Base-by-base conservation (phyloP, 1,284 basidiomycete genomes). In the Pulchroboletus neoregius region DNA sequence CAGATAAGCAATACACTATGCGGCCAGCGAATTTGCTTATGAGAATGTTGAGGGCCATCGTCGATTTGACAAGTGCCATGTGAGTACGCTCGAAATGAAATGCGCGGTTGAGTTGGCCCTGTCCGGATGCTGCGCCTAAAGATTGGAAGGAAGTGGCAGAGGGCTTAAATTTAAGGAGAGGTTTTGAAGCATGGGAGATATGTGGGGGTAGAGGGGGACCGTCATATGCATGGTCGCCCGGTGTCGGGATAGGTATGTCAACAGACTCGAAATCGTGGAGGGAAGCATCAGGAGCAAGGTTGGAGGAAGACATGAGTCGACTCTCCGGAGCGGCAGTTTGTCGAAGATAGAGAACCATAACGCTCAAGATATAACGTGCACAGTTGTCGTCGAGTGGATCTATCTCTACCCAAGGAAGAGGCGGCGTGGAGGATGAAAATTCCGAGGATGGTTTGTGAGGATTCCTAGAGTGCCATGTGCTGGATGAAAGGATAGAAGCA, bases 1-100 rank as follows among this genome's bases (percentile, higher is more conserved):
- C 84, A 6, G 93, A 94, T 12, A 97, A 76, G 62, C 89, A 86
- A 64, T 90, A 94, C 35, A 96, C 78, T 56, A 95, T 84, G 38
- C 85, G 82, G 11, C 89, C 87, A 6, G 84, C 76, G 55, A 77
- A 84, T 60, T 83, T 80, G 47, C 78, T 74, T 50, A 88, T 82
- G 27, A 85, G 69, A 12, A 71, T 70, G 54, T 79, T 81, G 45
- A 88, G 70, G 8, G 80, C 74, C 39, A 74, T 64, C 3, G 76
- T 65, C 2, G 81, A 82, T 51, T 74, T 78, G 31, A 80, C 71
- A 12, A 82, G 70, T 6, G 80, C 78, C 62, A 79, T 74, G 18
- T 82, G 80, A 2, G 87, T 88, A 61, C 73, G 80, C 66, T 87
- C 82, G 57, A 85, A 87, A 16, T 69, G 68, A 13, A 73, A 66